These are phyloP conservation scores for Aspergillus brasiliensis DNA, from an alignment of 2,329 filamentous ascomycete species.

Conservation along the genomic window DNA sequence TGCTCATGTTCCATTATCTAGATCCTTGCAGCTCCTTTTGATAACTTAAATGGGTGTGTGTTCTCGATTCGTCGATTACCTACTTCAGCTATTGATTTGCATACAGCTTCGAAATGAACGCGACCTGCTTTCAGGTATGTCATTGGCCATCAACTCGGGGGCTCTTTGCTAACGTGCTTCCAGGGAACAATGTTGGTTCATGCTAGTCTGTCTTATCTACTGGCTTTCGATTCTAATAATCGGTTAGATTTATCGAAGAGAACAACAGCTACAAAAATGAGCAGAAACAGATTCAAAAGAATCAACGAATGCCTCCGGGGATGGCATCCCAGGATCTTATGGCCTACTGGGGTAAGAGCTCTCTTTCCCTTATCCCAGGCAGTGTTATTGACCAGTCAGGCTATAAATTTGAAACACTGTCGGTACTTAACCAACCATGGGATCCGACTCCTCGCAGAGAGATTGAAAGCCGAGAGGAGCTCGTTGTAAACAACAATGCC, in stretches of 20 bases:
- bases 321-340: slow-evolving; percentile 74
- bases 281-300: slow-evolving; percentile 60
- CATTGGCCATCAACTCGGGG: background rate
- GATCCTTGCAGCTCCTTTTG: slow-evolving; percentile 85
- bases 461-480: slow-evolving; percentile 73
- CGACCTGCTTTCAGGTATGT: slow-evolving; percentile 79
- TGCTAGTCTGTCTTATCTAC: background rate
- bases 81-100: slow-evolving; percentile 14
- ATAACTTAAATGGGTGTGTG: slow-evolving; percentile 73
- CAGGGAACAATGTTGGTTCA: slow-evolving; percentile 58
- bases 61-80: background rate
- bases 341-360: slow-evolving; percentile 78
- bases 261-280: slow-evolving; percentile 73
- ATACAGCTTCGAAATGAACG: slow-evolving; percentile 92
- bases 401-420: slow-evolving; percentile 94
- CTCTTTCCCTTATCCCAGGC: background rate
- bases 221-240: slow-evolving; percentile 15
- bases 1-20: slow-evolving; percentile 39
- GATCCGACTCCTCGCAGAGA: slow-evolving; percentile 69
- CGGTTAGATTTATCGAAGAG: slow-evolving; percentile 82
- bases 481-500: slow-evolving; percentile 80
- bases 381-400: slow-evolving; percentile 53
- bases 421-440: slow-evolving; percentile 75
- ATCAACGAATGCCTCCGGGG: slow-evolving; percentile 53
- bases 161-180: slow-evolving; percentile 22